Conservation (phyloP, 495 filamentous ascomycete genomes). For the Cercophora scortea region DNA sequence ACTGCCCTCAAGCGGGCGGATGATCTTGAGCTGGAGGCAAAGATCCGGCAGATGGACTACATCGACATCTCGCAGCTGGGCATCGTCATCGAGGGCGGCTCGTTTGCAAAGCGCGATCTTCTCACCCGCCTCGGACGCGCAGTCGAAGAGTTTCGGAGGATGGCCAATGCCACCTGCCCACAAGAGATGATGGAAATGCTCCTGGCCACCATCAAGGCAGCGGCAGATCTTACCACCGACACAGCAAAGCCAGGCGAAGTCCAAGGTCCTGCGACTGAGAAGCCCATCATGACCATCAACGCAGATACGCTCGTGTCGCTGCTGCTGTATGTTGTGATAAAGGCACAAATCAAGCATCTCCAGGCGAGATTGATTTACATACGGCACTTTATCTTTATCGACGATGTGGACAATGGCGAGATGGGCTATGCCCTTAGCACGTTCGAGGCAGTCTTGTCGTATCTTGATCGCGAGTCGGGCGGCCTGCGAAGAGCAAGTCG, state of each 20-base stretch:
- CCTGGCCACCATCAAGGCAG: slow-evolving; percentile 74
- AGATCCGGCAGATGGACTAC: slow-evolving; percentile 85
- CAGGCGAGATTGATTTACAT: slow-evolving; percentile 86
- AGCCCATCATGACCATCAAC: slow-evolving; percentile 70
- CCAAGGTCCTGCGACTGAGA: slow-evolving; percentile 23
- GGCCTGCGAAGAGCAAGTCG: slow-evolving; percentile 75
- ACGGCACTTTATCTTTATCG: slow-evolving; percentile 91
- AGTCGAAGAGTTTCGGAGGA: slow-evolving; percentile 84
- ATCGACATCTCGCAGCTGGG: slow-evolving; percentile 94
- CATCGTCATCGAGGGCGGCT: slow-evolving; percentile 68
- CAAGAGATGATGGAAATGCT: slow-evolving; percentile 93
- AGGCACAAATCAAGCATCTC: slow-evolving; percentile 80
- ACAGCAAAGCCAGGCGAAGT: slow-evolving; percentile 17
- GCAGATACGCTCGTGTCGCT: slow-evolving; percentile 93
- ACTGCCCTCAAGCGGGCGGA: slow-evolving; percentile 70
- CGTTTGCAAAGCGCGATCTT: slow-evolving; percentile 63
- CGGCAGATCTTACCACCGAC: slow-evolving; percentile 53
- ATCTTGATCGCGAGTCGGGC: slow-evolving; percentile 76
- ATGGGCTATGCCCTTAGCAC: slow-evolving; percentile 96
- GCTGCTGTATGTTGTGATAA: slow-evolving; percentile 85
- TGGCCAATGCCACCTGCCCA: slow-evolving; percentile 74
- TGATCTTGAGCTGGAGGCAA: slow-evolving; percentile 83
- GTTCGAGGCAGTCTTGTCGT: slow-evolving; percentile 89
- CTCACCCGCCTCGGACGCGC: slow-evolving; percentile 62
- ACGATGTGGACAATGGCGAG: slow-evolving; percentile 95